A percentile compares a stretch with the other conserved stretches of the same genome.
Conservation (phyloP, 2,329 filamentous ascomycete species). For the Neonectria punicea region DNA sequence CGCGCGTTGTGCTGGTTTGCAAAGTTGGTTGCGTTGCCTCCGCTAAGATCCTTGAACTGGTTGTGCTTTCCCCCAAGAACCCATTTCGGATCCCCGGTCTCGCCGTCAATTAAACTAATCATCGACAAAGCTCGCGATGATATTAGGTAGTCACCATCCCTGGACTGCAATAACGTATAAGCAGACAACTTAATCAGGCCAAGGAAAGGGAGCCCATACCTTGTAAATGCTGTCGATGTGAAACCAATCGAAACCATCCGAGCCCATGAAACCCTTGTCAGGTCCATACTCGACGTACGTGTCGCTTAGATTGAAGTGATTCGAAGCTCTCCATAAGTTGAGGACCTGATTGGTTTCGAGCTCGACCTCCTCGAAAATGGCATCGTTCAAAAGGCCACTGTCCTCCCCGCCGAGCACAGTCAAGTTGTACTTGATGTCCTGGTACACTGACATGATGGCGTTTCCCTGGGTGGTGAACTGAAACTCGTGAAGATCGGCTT, state of each 20-base stretch:
- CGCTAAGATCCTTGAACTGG: constrained; percentile 48
- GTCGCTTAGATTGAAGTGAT: constrained; percentile 34
- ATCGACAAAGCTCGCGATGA: constrained; percentile 45
- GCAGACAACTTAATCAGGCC: neutral
- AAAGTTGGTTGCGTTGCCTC: constrained; percentile 48
- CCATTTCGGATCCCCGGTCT: constrained; percentile 46
- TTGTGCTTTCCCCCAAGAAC: constrained; percentile 48
- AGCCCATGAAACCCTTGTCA: constrained; percentile 30
- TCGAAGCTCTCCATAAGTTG: constrained; percentile 41
- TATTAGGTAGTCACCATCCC: constrained; percentile 48
- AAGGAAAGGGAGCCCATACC: constrained; percentile 8
- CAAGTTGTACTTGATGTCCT: constrained; percentile 39
- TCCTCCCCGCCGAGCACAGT: constrained; percentile 32
- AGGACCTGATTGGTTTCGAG: constrained; percentile 36
- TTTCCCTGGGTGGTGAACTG: constrained; percentile 34
- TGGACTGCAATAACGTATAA: constrained; percentile 31
- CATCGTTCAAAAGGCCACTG: constrained; percentile 38
- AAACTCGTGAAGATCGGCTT: constrained; percentile 38
- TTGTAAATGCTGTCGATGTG: constrained; percentile 44
- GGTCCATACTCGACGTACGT: constrained; percentile 33
- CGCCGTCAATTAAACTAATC: constrained; percentile 44
- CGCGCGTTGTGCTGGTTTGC: constrained; percentile 61
- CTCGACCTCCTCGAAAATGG: constrained; percentile 38
- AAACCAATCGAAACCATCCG: constrained; percentile 43
- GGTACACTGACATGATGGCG: constrained; percentile 37